phyloP scores from a whole-genome alignment of 495 filamentous ascomycete genomes.

The Neurospora sp. region DNA sequence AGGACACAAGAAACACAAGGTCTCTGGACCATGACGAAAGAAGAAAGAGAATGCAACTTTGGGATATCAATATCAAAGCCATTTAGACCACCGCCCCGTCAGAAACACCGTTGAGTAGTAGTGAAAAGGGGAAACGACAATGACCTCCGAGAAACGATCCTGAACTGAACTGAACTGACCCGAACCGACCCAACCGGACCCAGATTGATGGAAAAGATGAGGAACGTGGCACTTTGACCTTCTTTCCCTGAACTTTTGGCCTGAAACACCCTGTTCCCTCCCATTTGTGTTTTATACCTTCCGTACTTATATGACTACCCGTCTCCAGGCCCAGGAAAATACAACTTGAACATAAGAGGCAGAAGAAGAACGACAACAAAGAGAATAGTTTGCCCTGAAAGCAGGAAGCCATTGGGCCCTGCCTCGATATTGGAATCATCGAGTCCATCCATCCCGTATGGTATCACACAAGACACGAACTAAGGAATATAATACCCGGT shows the following conservation, averaged over 20 bases:
- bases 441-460: neutral
- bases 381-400: neutral
- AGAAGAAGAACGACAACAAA: neutral
- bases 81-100: neutral
- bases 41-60: neutral
- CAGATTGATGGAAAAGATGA: neutral
- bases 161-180: neutral
- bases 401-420: neutral
- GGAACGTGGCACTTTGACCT: neutral
- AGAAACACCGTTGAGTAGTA: neutral
- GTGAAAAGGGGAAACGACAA: neutral
- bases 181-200: neutral
- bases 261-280: neutral
- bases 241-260: neutral
- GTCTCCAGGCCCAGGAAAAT: neutral
- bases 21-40: neutral
- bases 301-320: neutral
- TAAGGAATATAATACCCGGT: neutral
- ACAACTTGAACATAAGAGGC: neutral
- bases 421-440: neutral
- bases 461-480: neutral
- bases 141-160: neutral
- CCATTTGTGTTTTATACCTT: neutral
- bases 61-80: neutral
- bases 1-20: neutral